A percentile compares a stretch with the other conserved stretches of the same genome.
These are phyloP conservation scores for Dimocarpus longan DNA, from an alignment of 345 rosid genomes.

Conservation along the genomic window DNA sequence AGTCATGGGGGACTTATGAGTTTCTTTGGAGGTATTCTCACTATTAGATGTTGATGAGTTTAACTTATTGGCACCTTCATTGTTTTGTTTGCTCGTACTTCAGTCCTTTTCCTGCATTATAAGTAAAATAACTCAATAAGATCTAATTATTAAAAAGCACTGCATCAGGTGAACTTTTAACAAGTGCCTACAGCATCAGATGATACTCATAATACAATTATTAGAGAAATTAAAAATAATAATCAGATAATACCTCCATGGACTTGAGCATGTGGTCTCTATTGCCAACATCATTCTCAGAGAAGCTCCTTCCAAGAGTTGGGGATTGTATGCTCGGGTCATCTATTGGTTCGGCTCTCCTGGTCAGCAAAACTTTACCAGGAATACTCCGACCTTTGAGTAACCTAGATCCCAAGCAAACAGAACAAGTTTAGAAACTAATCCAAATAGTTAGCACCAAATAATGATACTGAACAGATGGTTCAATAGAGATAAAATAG, in stretches of 20 bases:
- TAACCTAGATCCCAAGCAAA: slow-evolving; percentile 49
- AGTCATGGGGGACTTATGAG: slow-evolving; percentile 57
- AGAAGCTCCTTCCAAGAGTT: slow-evolving; percentile 63
- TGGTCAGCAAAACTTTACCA: slow-evolving; percentile 81
- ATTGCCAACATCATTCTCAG: slow-evolving; percentile 72
- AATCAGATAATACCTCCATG: slow-evolving; percentile 47
- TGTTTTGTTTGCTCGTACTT: slow-evolving; percentile 41
- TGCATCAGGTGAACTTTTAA: background rate
- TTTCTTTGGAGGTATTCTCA: slow-evolving; percentile 52
- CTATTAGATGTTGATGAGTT: slow-evolving; percentile 47
- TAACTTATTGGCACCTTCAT: slow-evolving; percentile 46
- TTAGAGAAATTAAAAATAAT: too few species aligned
- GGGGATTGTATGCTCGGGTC: slow-evolving; percentile 55
- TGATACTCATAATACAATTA: background rate
- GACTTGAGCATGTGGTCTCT: slow-evolving; percentile 52
- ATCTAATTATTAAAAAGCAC: background rate
- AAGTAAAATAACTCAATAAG: slow-evolving; percentile 12
- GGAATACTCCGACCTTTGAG: slow-evolving; percentile 92
- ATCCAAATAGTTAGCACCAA: background rate
- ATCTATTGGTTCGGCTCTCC: slow-evolving; percentile 67
- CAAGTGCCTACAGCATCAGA: background rate
- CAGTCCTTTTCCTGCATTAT: slow-evolving; percentile 50
- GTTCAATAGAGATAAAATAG: background rate
- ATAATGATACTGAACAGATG: background rate
- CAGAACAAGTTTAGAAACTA: background rate